Evolutionary conservation across 768 basidiomycete genomes (phyloP), one percentile per base, ranked within the genome.

Genomic region (Agrocybe praecox): DNA sequence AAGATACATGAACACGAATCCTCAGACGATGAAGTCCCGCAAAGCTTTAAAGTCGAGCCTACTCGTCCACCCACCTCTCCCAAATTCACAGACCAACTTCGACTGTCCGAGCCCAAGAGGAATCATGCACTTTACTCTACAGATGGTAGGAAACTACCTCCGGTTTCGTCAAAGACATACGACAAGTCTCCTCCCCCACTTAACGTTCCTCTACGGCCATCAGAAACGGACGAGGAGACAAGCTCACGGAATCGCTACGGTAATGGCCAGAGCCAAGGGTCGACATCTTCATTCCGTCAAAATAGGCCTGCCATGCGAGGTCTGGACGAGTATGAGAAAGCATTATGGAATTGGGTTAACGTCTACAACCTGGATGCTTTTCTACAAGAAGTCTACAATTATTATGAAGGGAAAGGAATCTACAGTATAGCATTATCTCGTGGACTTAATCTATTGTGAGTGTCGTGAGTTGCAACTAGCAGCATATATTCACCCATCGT

Each of bases 271-370:
- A 72, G 64, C 21, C 68, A 65, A 55, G 65, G 70, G 3, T 67
- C 73, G 8, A 71, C 69, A 33, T 62, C 68, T 26, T 65, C 70
- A 21, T 68, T 68, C 18, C 68, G 72, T 52, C 76, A 69, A 43
- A 65, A 73, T 18, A 84, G 76, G 57, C 78, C 74, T 29, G 34
- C 62, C 43, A 83, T 87, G 80, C 81, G 85, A 49, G 89, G 92
- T 9, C 69, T 94, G 45, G 90, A 94, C 65, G 85, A 86, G 12
- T 88, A 92, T 66, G 95, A 99, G 71, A 88, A 87, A 56, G 97
- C 97, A 1, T 72, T 98, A 47, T 99, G 97, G 97, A 90, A 92
- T 56, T 99, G 97, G 97, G 94, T 98, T 57, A 99, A 99, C 68
- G 94, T 98, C 12, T 94, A 94, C 69, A 98, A 99, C 68, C 81